Percentiles rank a stretch among this genome's conserved stretches.
Evolutionary conservation across 2,329 filamentous ascomycete genomes (phyloP).

Genomic region (Fusarium globosum): DNA sequence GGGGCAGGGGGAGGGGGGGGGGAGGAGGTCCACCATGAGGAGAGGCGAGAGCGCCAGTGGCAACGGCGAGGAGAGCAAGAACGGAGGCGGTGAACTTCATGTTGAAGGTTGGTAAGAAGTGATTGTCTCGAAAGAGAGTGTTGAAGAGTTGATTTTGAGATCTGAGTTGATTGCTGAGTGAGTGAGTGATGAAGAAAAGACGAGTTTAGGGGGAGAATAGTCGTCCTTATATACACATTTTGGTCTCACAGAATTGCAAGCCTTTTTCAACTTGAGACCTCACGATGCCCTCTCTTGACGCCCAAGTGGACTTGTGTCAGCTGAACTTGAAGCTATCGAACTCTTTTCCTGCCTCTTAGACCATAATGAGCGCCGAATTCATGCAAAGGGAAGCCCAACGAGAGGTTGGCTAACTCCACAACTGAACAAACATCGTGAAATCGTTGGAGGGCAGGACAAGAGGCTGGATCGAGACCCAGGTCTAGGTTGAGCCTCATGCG

Average conservation of each 20-base stretch:
- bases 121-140: neutral
- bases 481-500: neutral
- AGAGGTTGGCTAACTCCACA: neutral
- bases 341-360: neutral
- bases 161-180: neutral
- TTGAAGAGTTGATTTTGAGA: neutral
- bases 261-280: neutral
- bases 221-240: neutral
- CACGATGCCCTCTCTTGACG: neutral
- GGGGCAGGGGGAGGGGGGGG: neutral
- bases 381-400: neutral
- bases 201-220: rapidly evolving
- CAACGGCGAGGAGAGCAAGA: neutral
- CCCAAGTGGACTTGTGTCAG: neutral
- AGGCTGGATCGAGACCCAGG: neutral
- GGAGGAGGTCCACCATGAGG: neutral
- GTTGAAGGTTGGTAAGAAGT: neutral
- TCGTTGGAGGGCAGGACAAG: neutral
- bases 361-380: neutral
- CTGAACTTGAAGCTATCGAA: neutral
- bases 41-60: neutral
- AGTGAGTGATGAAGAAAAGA: neutral
- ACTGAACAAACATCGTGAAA: neutral
- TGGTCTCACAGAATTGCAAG: neutral
- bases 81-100: neutral